phyloP scores from a whole-genome alignment of 345 rosid species.

The Brassica rapa region DNA sequence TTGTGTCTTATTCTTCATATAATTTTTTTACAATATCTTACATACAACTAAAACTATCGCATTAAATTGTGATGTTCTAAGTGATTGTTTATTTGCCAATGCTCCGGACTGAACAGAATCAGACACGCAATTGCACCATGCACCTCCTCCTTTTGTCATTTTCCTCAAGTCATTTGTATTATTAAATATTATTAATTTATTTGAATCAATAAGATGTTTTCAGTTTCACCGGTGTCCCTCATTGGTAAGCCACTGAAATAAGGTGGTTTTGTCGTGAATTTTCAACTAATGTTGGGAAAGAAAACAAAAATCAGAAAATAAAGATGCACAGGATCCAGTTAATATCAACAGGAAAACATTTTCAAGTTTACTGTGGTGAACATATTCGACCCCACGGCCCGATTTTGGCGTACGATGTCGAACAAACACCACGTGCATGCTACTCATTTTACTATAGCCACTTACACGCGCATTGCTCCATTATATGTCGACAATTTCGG shows the following conservation, averaged over 20 bases:
- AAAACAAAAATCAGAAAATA: neutral
- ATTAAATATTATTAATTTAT: neutral
- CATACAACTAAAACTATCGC: neutral
- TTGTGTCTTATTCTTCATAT: neutral
- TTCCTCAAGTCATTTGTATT: neutral
- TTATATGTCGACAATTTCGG: slow-evolving; percentile 12
- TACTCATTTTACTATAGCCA: slow-evolving; percentile 19
- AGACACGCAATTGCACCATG: slow-evolving; percentile 3
- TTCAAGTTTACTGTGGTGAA: slow-evolving; percentile 26
- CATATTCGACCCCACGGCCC: slow-evolving; percentile 29
- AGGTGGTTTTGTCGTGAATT: neutral
- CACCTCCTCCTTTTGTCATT: neutral
- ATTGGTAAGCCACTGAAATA: neutral
- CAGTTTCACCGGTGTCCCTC: neutral
- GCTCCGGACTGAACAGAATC: neutral
- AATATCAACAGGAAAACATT: neutral
- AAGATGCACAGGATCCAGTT: slow-evolving; percentile 35
- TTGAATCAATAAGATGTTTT: neutral
- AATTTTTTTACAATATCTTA: neutral
- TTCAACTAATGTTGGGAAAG: slow-evolving; percentile 9
- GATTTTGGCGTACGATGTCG: slow-evolving; percentile 34
- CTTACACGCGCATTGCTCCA: slow-evolving; percentile 19
- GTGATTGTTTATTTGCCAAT: neutral
- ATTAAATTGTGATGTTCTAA: neutral
- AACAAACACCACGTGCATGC: slow-evolving; percentile 28